phyloP scores from a whole-genome alignment of 352 stramenopile genomes.

The Salisapilia sapeloensis region DNA sequence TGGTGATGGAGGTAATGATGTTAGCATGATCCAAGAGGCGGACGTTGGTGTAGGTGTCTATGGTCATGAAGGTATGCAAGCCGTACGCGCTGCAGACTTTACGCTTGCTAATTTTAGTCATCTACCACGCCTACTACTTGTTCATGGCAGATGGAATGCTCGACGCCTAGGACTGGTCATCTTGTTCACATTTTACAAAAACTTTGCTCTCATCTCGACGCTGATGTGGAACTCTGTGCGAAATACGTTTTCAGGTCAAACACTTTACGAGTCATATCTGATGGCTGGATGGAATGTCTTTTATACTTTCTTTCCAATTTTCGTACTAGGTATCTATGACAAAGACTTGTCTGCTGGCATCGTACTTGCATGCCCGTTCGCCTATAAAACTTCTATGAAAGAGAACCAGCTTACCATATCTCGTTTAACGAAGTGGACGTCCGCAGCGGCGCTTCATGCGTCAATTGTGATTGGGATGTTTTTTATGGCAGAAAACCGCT shows the following conservation, averaged over 20 bases:
- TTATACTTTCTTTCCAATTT: slow-evolving; percentile 59
- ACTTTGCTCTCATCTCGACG: slow-evolving; percentile 48
- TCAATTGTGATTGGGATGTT: too few species aligned
- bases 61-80: slow-evolving; percentile 68
- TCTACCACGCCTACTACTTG: slow-evolving; percentile 6
- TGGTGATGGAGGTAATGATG: slow-evolving; percentile 90
- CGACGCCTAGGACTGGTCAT: slow-evolving; percentile 10
- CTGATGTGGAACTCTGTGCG: too few species aligned
- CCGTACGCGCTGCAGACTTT: slow-evolving; percentile 10
- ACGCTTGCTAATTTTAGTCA: slow-evolving; percentile 10
- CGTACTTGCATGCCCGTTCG: slow-evolving; percentile 6
- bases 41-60: slow-evolving; percentile 88
- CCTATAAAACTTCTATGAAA: slow-evolving; percentile 6
- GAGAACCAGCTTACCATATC: too few species aligned
- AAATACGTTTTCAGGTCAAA: slow-evolving; percentile 59
- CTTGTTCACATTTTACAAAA: slow-evolving; percentile 14
- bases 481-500: too few species aligned
- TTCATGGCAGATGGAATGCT: slow-evolving; percentile 13
- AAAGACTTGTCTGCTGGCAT: slow-evolving; percentile 6
- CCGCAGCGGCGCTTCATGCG: slow-evolving; percentile 1
- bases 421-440: slow-evolving; percentile 4
- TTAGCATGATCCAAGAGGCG: slow-evolving; percentile 90
- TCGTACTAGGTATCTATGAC: slow-evolving; percentile 10
- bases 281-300: slow-evolving; percentile 63
- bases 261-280: slow-evolving; percentile 12